phyloP scores from a whole-genome alignment of 495 filamentous ascomycete species.

The Aspergillus conjunctus region DNA sequence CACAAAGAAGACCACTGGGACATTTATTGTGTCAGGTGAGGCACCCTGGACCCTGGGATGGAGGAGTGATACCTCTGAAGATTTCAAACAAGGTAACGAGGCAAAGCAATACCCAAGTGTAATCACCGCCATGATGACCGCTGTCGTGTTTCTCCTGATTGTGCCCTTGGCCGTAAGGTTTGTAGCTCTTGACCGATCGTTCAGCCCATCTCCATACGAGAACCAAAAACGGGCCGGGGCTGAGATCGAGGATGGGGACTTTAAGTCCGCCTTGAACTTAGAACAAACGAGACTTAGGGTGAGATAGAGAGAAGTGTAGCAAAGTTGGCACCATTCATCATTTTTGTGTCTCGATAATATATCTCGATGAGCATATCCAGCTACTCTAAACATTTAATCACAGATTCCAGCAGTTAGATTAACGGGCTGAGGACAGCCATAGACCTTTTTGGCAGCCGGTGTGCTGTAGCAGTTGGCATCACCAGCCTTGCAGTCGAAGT shows the following conservation, averaged over 20 bases:
- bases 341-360: too few species aligned
- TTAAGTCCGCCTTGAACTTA: background rate
- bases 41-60: background rate
- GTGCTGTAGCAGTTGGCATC: conserved; percentile 35
- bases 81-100: background rate
- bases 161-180: background rate
- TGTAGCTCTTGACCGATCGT: background rate
- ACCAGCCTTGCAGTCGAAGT: conserved; percentile 34
- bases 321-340: too few species aligned
- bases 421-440: conserved; percentile 34
- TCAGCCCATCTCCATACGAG: background rate
- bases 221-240: background rate
- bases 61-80: background rate
- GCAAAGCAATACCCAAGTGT: background rate
- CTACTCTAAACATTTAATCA: conserved; percentile 20
- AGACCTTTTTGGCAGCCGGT: conserved; percentile 34
- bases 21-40: background rate
- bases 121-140: background rate
- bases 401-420: conserved; percentile 29
- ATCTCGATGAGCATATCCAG: background rate
- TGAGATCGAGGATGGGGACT: background rate
- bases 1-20: background rate
- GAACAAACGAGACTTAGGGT: background rate
- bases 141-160: background rate
- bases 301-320: background rate